Evolutionary conservation across 306 rosid species (phyloP).

Genomic region (Cotoneaster glaucophyllus): DNA sequence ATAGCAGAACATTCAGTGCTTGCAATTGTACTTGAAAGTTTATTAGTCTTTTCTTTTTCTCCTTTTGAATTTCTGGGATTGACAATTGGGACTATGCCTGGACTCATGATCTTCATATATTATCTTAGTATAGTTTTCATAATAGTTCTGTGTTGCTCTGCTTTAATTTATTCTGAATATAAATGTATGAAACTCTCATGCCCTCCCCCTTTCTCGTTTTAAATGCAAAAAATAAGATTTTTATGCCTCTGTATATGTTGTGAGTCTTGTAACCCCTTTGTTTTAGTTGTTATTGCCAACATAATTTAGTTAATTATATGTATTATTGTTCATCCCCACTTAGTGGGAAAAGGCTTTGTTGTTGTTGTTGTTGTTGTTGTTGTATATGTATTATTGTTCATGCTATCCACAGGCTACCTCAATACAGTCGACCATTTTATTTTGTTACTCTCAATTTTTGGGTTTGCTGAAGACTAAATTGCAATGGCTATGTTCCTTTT

Average conservation of each 20-base stretch:
- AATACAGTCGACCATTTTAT: not conserved
- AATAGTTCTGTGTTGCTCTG: not conserved
- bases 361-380: too few relatives aligned
- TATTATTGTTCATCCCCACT: not conserved
- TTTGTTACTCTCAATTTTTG: not conserved
- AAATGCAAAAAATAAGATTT: not conserved
- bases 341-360: too few relatives aligned
- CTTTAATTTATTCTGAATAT: not conserved
- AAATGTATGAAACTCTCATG: not conserved
- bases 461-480: not conserved
- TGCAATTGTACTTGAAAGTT: too few relatives aligned
- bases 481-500: not conserved
- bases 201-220: not conserved
- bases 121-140: not conserved
- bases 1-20: not conserved
- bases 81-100: not conserved
- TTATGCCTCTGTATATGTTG: not conserved
- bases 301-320: not conserved
- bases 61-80: not conserved
- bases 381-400: not conserved
- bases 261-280: not conserved
- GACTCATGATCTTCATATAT: not conserved
- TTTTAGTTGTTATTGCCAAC: not conserved
- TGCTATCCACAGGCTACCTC: not conserved
- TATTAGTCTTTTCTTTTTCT: not conserved